Evolutionary conservation across 2,329 filamentous ascomycete species (phyloP).

Genomic region (Teratosphaeria gauchensis): DNA sequence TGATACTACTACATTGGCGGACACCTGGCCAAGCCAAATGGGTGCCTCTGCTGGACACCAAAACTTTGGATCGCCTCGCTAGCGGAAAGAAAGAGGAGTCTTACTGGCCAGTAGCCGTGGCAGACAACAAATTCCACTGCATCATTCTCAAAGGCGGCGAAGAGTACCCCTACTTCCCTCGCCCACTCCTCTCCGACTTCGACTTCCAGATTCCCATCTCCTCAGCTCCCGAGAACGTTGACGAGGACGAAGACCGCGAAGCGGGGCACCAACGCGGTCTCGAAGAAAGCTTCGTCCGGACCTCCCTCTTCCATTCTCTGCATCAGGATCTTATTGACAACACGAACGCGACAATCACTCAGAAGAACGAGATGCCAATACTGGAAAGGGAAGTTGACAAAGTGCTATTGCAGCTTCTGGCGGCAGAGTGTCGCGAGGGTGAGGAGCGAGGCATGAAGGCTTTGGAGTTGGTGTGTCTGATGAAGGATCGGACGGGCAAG

Average conservation of each 20-base stretch:
- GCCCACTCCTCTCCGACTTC: constrained; percentile 84
- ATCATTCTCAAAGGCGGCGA: constrained; percentile 97
- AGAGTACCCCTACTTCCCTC: constrained; percentile 84
- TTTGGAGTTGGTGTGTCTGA: constrained; percentile 76
- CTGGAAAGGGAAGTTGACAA: constrained; percentile 85
- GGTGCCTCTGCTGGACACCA: constrained; percentile 89
- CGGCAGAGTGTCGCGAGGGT: constrained; percentile 79
- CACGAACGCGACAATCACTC: constrained; percentile 53
- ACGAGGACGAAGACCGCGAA: constrained; percentile 31
- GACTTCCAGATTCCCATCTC: constrained; percentile 78
- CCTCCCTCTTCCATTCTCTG: constrained; percentile 61
- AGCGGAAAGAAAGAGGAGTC: constrained; percentile 77
- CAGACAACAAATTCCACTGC: constrained; percentile 88
- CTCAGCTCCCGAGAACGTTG: constrained; percentile 37
- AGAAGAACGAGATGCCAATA: constrained; percentile 57
- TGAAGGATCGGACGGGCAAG: constrained; percentile 73
- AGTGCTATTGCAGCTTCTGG: constrained; percentile 77
- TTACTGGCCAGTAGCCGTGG: constrained; percentile 94
- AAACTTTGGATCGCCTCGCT: constrained; percentile 67
- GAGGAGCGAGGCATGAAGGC: constrained; percentile 94
- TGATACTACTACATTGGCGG: constrained; percentile 87
- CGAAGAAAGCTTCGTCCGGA: constrained; percentile 73
- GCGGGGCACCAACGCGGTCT: constrained; percentile 46
- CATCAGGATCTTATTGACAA: constrained; percentile 64
- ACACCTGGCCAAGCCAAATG: constrained; percentile 74